phyloP scores from a whole-genome alignment of 2,329 filamentous ascomycete species.

The Juglanconis juglandina region DNA sequence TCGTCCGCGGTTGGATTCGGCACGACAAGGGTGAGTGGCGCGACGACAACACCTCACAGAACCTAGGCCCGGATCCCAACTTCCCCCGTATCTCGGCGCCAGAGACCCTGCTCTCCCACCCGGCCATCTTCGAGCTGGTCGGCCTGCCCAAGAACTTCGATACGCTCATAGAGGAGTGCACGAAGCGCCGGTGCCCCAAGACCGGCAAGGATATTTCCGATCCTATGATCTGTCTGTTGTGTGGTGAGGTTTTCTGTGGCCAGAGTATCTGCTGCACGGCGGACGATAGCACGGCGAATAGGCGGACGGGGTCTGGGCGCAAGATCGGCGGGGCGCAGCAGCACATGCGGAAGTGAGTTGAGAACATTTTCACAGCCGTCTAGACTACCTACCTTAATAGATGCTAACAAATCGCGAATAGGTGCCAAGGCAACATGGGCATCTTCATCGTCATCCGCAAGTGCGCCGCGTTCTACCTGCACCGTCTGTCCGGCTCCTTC shows the following conservation, averaged over 20 bases:
- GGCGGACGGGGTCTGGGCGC: conserved; percentile 36
- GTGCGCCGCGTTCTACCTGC: conserved; percentile 85
- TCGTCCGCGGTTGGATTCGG: conserved; percentile 70
- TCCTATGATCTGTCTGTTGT: conserved; percentile 88
- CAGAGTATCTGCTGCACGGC: conserved; percentile 89
- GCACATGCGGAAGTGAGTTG: conserved; percentile 78
- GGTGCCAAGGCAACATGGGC: conserved; percentile 86
- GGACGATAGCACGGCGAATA: conserved; percentile 43
- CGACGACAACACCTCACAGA: not conserved
- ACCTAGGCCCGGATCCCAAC: not conserved
- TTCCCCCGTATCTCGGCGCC: conserved; percentile 1
- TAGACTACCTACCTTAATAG: not conserved
- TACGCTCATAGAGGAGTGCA: conserved; percentile 85
- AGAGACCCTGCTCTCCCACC: conserved; percentile 61
- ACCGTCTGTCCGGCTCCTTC: conserved; percentile 78
- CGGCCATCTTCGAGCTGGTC: conserved; percentile 88
- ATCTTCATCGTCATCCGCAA: conserved; percentile 96
- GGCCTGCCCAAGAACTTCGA: conserved; percentile 91
- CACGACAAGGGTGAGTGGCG: conserved; percentile 43
- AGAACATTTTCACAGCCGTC: not conserved
- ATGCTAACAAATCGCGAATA: conserved; percentile 33
- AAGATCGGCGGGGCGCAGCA: conserved; percentile 81
- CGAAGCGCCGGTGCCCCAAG: conserved; percentile 76
- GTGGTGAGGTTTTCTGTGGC: conserved; percentile 93
- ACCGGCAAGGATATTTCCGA: conserved; percentile 90